A percentile compares a stretch with the other conserved stretches of the same genome.
Evolutionary conservation across 2,329 filamentous ascomycete genomes (phyloP).

Genomic region (Aspergillus ibericus): DNA sequence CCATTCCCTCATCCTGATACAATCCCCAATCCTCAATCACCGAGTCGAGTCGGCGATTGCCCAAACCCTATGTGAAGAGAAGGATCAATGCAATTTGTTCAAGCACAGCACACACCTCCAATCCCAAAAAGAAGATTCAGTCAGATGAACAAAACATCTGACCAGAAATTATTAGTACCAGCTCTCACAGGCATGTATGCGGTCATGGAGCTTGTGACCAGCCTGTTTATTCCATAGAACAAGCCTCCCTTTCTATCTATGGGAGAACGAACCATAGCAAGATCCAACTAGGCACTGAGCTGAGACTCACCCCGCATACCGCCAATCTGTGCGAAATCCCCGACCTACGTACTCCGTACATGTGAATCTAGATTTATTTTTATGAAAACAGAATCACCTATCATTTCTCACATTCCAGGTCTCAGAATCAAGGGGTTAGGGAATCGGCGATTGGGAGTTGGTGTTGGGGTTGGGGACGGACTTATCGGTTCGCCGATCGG

Average conservation of each 20-base stretch:
- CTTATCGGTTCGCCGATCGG: background rate
- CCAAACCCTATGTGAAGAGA: background rate
- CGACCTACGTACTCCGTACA: background rate
- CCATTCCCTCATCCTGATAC: no score
- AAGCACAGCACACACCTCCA: background rate
- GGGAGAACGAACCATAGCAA: background rate
- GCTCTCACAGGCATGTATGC: background rate
- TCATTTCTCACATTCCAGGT: background rate
- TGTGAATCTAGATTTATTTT: background rate
- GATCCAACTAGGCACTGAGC: background rate
- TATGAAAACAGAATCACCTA: no score
- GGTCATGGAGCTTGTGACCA: background rate
- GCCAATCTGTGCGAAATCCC: background rate
- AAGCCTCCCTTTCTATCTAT: no score
- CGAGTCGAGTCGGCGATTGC: background rate
- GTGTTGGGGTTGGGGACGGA: no score
- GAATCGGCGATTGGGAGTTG: conserved; percentile 3
- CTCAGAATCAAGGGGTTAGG: background rate
- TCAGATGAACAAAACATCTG: background rate
- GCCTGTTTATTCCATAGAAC: background rate
- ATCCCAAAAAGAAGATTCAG: background rate
- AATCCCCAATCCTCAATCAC: background rate
- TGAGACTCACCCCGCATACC: no score
- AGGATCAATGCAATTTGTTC: background rate
- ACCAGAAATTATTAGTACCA: background rate